phyloP scores from a whole-genome alignment of 495 filamentous ascomycete genomes.

The Hypoxylon cercidicola region DNA sequence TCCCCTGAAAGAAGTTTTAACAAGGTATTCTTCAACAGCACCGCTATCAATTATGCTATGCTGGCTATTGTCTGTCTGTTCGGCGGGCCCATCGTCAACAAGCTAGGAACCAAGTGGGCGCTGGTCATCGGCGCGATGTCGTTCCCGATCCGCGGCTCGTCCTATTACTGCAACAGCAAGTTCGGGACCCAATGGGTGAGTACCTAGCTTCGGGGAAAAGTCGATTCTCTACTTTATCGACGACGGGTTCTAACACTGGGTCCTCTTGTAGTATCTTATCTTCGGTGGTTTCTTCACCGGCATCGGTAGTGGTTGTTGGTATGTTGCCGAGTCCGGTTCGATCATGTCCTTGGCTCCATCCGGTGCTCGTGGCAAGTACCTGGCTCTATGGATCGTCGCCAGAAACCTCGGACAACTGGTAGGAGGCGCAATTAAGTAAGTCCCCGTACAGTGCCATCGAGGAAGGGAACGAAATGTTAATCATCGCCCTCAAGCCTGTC shows the following conservation, averaged over 20 bases:
- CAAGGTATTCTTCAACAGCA: constrained; percentile 6
- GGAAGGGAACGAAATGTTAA: constrained; percentile 54
- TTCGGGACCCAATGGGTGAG: constrained; percentile 61
- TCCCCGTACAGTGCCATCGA: constrained; percentile 47
- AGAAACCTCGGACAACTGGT: constrained; percentile 61
- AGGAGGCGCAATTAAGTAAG: constrained; percentile 57
- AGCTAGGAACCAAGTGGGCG: constrained; percentile 58
- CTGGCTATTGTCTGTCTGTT: constrained; percentile 49
- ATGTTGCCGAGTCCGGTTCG: constrained; percentile 61
- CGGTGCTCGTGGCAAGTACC: constrained; percentile 56
- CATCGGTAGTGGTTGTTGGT: constrained; percentile 58
- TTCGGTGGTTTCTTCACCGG: constrained; percentile 60
- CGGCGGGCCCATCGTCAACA: constrained; percentile 56
- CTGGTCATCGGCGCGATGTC: constrained; percentile 59
- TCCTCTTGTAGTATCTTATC: constrained; percentile 43
- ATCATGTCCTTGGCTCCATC: constrained; percentile 60
- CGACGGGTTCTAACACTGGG: constrained; percentile 6
- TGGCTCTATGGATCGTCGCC: constrained; percentile 60
- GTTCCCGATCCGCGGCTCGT: constrained; percentile 60
- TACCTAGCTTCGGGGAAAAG: not conserved
- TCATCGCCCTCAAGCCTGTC: constrained; percentile 43
- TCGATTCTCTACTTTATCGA: not conserved
- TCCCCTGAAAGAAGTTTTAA: not conserved
- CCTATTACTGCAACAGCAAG: constrained; percentile 61
- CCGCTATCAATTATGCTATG: constrained; percentile 38